Evolutionary conservation across 768 basidiomycete genomes (phyloP), one percentile per base, ranked within the genome.

Genomic region (Termitomyces sp.): DNA sequence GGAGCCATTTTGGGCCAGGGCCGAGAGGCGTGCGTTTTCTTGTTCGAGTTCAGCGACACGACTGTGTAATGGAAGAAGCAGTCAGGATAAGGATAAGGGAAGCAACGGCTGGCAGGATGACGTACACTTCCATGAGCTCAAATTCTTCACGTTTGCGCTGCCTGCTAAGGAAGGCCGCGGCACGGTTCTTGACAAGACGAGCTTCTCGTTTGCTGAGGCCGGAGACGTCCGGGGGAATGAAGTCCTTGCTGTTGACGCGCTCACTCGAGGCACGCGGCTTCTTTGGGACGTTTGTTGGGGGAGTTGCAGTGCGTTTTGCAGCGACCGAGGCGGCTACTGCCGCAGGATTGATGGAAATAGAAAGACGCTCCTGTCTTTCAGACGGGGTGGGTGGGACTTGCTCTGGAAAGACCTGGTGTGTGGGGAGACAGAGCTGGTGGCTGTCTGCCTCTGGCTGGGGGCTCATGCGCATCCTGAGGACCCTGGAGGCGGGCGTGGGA

Each of bases 141-240:
- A 92, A 94, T 75, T 94, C 92, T 74, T 94, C 92, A 56, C 92
- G 84, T 73, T 94, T 94, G 65, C 92, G 81, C 72, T 94, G 92
- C 69, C 92, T 80, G 73, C 86, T 88, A 68, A 94, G 86, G 77
- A 94, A 94, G 58, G 92, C 92, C 12, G 92, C 92, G 13, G 92
- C 92, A 56, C 92, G 82, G 75, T 94, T 94, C 79, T 94, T 94
- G 57, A 94, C 89, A 9, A 94, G 81, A 53, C 92, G 85, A 59
- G 92, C 92, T 73, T 94, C 92, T 51, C 92, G 90, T 72, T 94
- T 94, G 78, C 81, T 86, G 58, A 94, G 81, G 51, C 93, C 93
- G 58, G 85, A 82, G 58, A 94, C 92, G 69, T 94, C 92, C 50
- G 92, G 92, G 12, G 92, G 91, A 20, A 94, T 70, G 66, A 94